Conservation (phyloP, 2,329 filamentous ascomycete species). For the Tolypocladium paradoxum region DNA sequence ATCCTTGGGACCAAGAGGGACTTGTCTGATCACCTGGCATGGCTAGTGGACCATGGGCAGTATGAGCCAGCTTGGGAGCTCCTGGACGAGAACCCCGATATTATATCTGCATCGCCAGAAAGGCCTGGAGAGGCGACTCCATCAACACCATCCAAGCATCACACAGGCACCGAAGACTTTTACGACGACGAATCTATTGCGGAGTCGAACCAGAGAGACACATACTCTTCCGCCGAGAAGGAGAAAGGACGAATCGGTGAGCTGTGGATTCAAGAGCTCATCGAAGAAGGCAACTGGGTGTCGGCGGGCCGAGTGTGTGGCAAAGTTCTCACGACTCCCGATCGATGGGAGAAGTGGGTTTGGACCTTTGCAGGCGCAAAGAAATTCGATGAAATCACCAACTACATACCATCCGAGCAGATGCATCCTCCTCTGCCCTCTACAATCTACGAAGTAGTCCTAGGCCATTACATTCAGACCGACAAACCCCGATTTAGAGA, state of each 20-base stretch:
- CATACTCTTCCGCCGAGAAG: conserved; percentile 61
- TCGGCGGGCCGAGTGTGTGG: conserved; percentile 71
- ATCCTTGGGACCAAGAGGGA: conserved; percentile 86
- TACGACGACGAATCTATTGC: conserved; percentile 56
- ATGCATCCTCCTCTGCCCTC: conserved; percentile 69
- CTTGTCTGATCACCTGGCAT: conserved; percentile 71
- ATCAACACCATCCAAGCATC: conserved; percentile 29
- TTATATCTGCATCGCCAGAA: conserved; percentile 34
- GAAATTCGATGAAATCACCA: conserved; percentile 81
- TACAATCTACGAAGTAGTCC: conserved; percentile 76
- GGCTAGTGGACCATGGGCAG: conserved; percentile 71
- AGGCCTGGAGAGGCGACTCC: conserved; percentile 27
- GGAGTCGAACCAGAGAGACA: conserved; percentile 45
- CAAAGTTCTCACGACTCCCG: conserved; percentile 67
- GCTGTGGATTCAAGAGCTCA: conserved; percentile 81
- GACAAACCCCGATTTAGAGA: conserved; percentile 68
- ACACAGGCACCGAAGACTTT: conserved; percentile 46
- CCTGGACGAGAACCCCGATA: conserved; percentile 77
- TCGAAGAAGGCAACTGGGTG: conserved; percentile 63
- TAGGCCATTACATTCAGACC: conserved; percentile 76
- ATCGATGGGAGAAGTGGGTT: conserved; percentile 91
- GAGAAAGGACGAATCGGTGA: conserved; percentile 90
- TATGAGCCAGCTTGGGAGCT: conserved; percentile 85
- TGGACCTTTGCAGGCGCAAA: conserved; percentile 81
- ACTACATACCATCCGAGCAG: conserved; percentile 68